phyloP scores from a whole-genome alignment of 2,329 filamentous ascomycete species.

The Aureobasidium mangrovei region DNA sequence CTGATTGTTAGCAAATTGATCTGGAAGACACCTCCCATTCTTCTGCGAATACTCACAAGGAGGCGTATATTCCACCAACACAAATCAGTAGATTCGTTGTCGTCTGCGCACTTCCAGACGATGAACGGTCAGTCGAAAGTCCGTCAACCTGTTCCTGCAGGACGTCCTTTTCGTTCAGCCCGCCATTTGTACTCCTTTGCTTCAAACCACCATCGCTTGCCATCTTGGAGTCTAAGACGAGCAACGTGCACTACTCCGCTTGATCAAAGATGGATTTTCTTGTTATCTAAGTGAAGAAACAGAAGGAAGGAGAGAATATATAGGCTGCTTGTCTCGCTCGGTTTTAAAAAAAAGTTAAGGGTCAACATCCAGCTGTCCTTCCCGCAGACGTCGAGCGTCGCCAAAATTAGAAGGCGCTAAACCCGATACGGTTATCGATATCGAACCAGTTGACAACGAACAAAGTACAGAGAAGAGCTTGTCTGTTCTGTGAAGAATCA shows the following conservation, averaged over 20 bases:
- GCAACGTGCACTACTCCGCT: neutral
- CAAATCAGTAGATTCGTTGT: constrained; percentile 67
- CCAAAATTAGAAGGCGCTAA: neutral
- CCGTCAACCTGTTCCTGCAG: constrained; percentile 16
- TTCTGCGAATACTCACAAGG: constrained; percentile 57
- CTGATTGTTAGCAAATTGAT: neutral
- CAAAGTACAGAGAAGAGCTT: neutral
- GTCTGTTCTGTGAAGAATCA: neutral
- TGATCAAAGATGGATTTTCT: neutral
- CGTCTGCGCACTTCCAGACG: constrained; percentile 16
- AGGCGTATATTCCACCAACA: constrained; percentile 91
- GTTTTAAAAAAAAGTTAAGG: constrained; percentile 11
- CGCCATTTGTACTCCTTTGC: constrained; percentile 6
- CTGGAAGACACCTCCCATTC: neutral
- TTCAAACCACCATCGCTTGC: constrained; percentile 12
- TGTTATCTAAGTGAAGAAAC: neutral
- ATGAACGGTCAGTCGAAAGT: constrained; percentile 10
- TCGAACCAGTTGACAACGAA: neutral
- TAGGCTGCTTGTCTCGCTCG: neutral
- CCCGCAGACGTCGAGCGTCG: neutral
- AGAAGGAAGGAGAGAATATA: neutral
- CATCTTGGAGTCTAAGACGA: neutral
- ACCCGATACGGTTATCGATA: neutral
- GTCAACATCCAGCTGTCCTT: constrained; percentile 14
- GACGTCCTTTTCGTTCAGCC: constrained; percentile 1